These are phyloP conservation scores for Prunus mira DNA, from an alignment of 306 rosid species.

Conservation along the genomic window DNA sequence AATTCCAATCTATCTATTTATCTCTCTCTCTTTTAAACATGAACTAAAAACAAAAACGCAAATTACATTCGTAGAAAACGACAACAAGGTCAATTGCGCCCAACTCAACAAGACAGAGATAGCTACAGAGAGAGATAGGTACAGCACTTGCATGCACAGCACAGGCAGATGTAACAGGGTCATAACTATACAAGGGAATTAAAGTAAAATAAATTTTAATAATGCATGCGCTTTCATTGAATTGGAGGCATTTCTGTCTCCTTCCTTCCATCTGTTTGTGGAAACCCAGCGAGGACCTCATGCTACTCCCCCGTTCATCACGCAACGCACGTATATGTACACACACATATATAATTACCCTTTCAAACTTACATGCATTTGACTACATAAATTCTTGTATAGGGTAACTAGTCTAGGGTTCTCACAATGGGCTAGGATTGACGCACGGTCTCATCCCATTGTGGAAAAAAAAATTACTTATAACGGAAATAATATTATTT, in stretches of 20 bases:
- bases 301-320: slow-evolving; percentile 35
- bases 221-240: neutral
- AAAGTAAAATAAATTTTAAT: neutral
- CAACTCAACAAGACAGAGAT: slow-evolving; percentile 54
- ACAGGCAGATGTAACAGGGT: neutral
- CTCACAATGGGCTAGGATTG: too few relatives aligned
- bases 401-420: too few relatives aligned
- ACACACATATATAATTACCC: neutral
- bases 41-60: neutral
- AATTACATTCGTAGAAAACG: neutral
- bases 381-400: too few relatives aligned
- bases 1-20: neutral
- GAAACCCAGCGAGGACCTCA: slow-evolving; percentile 36
- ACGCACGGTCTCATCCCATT: too few relatives aligned
- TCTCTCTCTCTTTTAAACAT: neutral
- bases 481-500: too few relatives aligned
- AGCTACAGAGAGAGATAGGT: slow-evolving; percentile 11
- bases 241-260: slow-evolving; percentile 36
- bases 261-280: slow-evolving; percentile 63
- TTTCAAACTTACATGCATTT: neutral
- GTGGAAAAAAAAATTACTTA: rapidly evolving
- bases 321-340: slow-evolving; percentile 21
- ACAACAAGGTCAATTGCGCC: slow-evolving; percentile 38
- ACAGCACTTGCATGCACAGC: neutral
- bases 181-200: neutral